Conservation (phyloP, 192 early-diverging fungal genomes). For the Pilaira anomala region DNA sequence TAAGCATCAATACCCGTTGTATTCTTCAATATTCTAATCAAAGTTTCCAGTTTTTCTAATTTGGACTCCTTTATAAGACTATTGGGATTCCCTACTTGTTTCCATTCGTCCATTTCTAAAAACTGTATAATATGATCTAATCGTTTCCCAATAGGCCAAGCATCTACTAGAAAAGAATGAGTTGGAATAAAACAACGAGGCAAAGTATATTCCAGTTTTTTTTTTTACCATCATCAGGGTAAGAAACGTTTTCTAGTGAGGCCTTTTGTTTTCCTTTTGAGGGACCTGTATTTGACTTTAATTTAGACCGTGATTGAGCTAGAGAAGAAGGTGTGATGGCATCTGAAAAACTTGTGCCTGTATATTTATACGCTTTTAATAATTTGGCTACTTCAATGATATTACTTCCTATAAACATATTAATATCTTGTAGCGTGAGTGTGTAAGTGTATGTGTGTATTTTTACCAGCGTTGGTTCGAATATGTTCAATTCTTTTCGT, state of each 20-base stretch:
- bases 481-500: constrained; percentile 32
- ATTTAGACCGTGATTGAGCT: constrained; percentile 14
- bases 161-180: constrained; percentile 16
- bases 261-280: constrained; percentile 26
- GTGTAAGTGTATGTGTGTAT: background rate
- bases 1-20: constrained; percentile 28
- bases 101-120: constrained; percentile 26
- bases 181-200: constrained; percentile 1
- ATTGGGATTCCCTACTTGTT: background rate
- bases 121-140: constrained; percentile 16
- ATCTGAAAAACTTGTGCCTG: constrained; percentile 77
- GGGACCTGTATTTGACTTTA: constrained; percentile 16
- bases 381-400: constrained; percentile 14
- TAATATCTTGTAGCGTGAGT: constrained; percentile 5
- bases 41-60: constrained; percentile 27
- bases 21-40: constrained; percentile 35
- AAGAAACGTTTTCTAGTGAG: constrained; percentile 29
- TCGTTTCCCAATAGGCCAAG: constrained; percentile 25
- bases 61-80: constrained; percentile 21
- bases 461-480: constrained; percentile 22
- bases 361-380: constrained; percentile 25
- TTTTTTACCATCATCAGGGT: constrained; percentile 32
- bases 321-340: constrained; percentile 55
- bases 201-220: too few relatives aligned
- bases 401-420: constrained; percentile 15